phyloP scores from a whole-genome alignment of 1,284 basidiomycete species.

The Melampsora americana region DNA sequence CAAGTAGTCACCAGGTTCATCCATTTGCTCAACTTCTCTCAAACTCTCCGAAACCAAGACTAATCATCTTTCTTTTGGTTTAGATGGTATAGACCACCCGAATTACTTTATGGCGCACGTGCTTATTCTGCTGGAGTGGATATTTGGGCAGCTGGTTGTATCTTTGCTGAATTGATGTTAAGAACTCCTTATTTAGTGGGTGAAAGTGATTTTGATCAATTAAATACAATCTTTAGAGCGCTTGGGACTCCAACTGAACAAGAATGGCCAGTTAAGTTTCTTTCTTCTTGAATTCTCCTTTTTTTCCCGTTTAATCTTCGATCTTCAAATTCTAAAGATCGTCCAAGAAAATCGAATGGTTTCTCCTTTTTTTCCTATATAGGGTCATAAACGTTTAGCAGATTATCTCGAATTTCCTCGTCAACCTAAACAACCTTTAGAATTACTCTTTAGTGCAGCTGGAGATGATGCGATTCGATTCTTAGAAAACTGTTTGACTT shows the following conservation, averaged over 20 bases:
- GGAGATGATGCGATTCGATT: slow-evolving; percentile 82
- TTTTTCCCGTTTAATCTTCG: too few relatives aligned
- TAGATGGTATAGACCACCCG: slow-evolving; percentile 97
- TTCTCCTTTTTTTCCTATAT: slow-evolving; percentile 35
- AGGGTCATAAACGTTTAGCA: slow-evolving; percentile 85
- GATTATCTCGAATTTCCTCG: slow-evolving; percentile 79
- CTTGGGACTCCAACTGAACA: slow-evolving; percentile 91
- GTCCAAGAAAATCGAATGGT: neutral
- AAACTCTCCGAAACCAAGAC: neutral
- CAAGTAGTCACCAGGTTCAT: slow-evolving; percentile 88
- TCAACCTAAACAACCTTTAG: slow-evolving; percentile 75
- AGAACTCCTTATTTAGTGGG: slow-evolving; percentile 89
- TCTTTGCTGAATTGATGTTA: slow-evolving; percentile 92
- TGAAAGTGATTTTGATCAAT: slow-evolving; percentile 91
- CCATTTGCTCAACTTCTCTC: neutral
- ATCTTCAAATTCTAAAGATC: too few relatives aligned
- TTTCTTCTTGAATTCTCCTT: too few relatives aligned
- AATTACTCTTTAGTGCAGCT: slow-evolving; percentile 84
- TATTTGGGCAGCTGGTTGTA: slow-evolving; percentile 91
- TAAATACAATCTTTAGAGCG: slow-evolving; percentile 89
- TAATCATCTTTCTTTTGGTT: neutral
- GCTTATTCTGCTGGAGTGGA: slow-evolving; percentile 86
- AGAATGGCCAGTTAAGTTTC: slow-evolving; percentile 79
- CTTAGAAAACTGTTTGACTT: slow-evolving; percentile 71
- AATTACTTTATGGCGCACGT: slow-evolving; percentile 79